Evolutionary conservation across 208 protist species (phyloP).

Genomic region (Leishmania tropica): DNA sequence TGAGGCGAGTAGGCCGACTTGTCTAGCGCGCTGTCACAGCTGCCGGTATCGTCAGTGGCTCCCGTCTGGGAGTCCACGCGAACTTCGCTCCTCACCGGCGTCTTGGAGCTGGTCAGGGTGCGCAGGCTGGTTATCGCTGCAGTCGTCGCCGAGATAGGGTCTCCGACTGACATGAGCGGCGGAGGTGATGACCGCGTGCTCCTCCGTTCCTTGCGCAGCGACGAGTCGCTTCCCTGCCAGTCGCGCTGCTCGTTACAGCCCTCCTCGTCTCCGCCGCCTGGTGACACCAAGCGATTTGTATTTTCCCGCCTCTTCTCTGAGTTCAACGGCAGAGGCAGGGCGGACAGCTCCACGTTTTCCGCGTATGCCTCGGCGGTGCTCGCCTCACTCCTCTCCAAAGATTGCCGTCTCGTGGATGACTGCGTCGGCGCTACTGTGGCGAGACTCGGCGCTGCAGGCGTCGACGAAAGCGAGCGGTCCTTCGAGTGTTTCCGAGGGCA

Average conservation of each 20-base stretch:
- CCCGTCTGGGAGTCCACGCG: conserved; percentile 11
- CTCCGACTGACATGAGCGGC: background rate
- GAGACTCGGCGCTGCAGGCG: conserved; percentile 12
- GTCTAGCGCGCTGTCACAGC: conserved; percentile 18
- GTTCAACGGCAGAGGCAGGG: background rate
- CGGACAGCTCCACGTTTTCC: background rate
- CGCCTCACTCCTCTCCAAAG: background rate
- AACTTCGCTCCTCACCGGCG: background rate
- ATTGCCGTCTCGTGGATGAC: background rate
- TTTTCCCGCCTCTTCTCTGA: background rate
- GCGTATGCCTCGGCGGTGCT: background rate
- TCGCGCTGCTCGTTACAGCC: background rate
- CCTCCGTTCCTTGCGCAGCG: background rate
- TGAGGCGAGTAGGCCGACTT: background rate
- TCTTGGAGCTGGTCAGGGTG: background rate
- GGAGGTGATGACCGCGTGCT: background rate
- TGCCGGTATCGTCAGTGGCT: conserved; percentile 14
- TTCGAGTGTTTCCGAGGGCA: background rate
- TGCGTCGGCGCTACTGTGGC: conserved; percentile 11
- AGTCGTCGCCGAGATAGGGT: background rate
- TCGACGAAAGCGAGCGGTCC: conserved; percentile 8
- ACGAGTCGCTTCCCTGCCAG: background rate
- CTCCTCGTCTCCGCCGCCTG: background rate
- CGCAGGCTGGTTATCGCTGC: background rate
- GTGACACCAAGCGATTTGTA: background rate